Evolutionary conservation across 257 asterid genomes (phyloP).

Genomic region (Nicotiana attenuata): DNA sequence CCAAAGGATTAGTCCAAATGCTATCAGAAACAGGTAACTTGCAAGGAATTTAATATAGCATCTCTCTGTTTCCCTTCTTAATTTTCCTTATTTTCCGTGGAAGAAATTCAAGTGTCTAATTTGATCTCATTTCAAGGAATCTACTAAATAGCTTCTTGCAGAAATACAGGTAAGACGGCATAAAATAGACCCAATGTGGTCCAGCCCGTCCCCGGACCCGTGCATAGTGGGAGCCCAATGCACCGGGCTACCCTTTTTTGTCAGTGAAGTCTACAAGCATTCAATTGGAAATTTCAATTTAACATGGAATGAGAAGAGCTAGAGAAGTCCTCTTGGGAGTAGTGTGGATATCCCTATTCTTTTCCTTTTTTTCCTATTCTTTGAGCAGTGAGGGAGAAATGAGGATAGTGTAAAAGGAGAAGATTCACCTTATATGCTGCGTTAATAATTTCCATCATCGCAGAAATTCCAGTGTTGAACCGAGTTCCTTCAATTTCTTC

Average conservation of each 20-base stretch:
- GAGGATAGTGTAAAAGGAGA: background rate
- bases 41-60: background rate
- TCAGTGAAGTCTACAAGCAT: background rate
- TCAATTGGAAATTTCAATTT: background rate
- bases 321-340: background rate
- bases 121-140: background rate
- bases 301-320: background rate
- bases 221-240: background rate
- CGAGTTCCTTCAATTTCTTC: constrained; percentile 94
- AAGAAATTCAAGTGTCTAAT: background rate
- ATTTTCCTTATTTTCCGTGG: background rate
- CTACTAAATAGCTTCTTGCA: background rate
- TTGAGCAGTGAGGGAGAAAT: background rate
- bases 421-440: constrained; percentile 79
- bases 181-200: too few relatives aligned
- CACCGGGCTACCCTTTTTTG: background rate
- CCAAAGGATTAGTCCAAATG: constrained; percentile 1
- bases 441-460: constrained; percentile 93
- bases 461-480: constrained; percentile 96
- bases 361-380: background rate
- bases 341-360: background rate
- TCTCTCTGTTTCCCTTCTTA: background rate
- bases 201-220: too few relatives aligned
- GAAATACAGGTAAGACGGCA: background rate
- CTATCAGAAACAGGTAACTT: background rate